Evolutionary conservation across 805 yeast species (phyloP), one percentile per base, ranked within the genome.

Genomic region (Starmerella geochares): DNA sequence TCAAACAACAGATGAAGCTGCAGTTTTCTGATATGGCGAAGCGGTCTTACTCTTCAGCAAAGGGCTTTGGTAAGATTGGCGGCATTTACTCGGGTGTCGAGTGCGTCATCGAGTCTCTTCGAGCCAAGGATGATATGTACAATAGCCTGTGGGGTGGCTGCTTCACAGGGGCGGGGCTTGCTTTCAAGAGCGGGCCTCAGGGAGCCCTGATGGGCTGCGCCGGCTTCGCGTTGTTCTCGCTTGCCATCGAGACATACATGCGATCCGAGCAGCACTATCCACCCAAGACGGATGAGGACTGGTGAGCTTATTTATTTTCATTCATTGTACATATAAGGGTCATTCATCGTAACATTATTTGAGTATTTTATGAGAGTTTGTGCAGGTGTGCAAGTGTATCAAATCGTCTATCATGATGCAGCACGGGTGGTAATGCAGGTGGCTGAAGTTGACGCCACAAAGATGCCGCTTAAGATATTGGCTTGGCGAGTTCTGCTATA

Each of bases 91-190:
- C 95, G 6, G 96, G 95, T 39, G 90, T 87, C 2, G 97, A 88
- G 63, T 88, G 97, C 71, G 75, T 80, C 40, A 78, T 88, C 45
- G 96, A 88, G 65, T 78, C 92, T 25, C 60, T 78, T 47, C 74
- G 97, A 60, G 96, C 95, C 1, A 87, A 85, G 61, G 87, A 83
- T 61, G 98, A 92, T 66, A 77, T 90, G 10, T 86, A 81, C 68
- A 92, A 92, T 64, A 96, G 96, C 40, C 78, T 86, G 2, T 74
- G 78, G 39, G 97, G 97, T 3, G 98, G 98, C 2, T 92, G 96
- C 68, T 71, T 90, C 32, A 92, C 98, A 1, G 98, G 98, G 39
- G 98, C 95, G 29, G 96, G 95, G 0, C 74, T 92, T 47, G 94
- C 96, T 1, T 75, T 84, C 58, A 86, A 83, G 63, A 79, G 92